These are phyloP conservation scores for Cutaneotrichosporon mucoides DNA, from an alignment of 1,284 basidiomycete species.

Conservation along the genomic window DNA sequence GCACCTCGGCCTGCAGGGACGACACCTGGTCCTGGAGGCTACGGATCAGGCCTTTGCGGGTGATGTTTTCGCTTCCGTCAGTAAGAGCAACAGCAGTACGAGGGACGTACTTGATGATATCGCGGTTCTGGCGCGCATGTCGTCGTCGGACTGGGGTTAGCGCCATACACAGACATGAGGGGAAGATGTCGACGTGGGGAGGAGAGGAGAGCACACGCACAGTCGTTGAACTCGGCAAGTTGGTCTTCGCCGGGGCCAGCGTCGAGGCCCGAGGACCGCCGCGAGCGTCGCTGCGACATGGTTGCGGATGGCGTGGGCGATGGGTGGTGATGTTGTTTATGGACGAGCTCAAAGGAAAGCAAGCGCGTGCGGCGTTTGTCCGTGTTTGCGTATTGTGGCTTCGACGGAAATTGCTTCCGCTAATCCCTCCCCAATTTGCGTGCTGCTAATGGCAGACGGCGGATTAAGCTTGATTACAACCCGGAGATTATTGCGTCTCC, in stretches of 20 bases:
- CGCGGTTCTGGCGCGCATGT: slow-evolving; percentile 18
- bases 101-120: slow-evolving; percentile 14
- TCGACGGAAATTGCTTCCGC: too few relatives aligned
- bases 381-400: background rate
- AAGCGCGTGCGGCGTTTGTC: background rate
- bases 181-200: too few relatives aligned
- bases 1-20: slow-evolving; percentile 15
- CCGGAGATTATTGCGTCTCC: too few relatives aligned
- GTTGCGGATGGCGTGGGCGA: background rate
- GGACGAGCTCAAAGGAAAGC: background rate
- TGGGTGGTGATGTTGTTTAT: background rate
- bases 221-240: slow-evolving; percentile 3
- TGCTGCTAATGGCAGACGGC: too few relatives aligned
- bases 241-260: background rate
- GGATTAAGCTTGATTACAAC: too few relatives aligned
- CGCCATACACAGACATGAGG: too few relatives aligned
- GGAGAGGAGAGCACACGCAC: background rate
- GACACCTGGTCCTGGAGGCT: slow-evolving; percentile 14
- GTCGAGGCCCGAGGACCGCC: slow-evolving; percentile 1
- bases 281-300: slow-evolving; percentile 4
- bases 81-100: background rate
- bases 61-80: slow-evolving; percentile 17
- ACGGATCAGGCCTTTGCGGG: slow-evolving; percentile 7
- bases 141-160: slow-evolving; percentile 15
- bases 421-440: too few relatives aligned